A percentile compares a stretch with the other conserved stretches of the same genome.
Conservation (phyloP, 2,329 filamentous ascomycete genomes). For the Dactylellina drechsleri region DNA sequence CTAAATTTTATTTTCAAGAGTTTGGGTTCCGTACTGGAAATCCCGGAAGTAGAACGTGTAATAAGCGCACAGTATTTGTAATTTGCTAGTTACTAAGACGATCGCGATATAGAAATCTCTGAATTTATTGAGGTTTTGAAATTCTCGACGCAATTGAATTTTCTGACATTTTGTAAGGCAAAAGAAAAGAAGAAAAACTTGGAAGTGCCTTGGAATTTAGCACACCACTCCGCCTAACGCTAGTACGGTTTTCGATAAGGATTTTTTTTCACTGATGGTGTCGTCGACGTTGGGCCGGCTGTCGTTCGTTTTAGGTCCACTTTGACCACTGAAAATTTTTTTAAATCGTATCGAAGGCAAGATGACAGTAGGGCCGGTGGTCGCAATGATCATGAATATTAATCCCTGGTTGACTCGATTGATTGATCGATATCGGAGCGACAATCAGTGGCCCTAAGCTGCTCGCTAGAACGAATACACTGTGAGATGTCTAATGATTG, state of each 20-base stretch:
- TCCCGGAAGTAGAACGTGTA: constrained; percentile 34
- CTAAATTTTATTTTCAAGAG: not conserved
- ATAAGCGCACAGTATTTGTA: constrained; percentile 16
- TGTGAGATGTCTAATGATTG: constrained; percentile 14
- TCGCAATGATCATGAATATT: constrained; percentile 8
- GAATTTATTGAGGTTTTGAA: not conserved
- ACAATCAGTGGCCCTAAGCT: constrained; percentile 1
- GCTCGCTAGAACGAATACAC: not conserved
- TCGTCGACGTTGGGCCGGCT: not conserved
- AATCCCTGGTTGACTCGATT: not conserved
- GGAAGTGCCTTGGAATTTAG: constrained; percentile 44
- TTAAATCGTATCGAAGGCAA: constrained; percentile 5
- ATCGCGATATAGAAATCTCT: constrained; percentile 21
- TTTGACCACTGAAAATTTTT: constrained; percentile 20
- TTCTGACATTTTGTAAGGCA: not conserved
- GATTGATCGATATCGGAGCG: not conserved
- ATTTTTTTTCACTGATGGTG: constrained; percentile 30
- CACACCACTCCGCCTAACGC: constrained; percentile 20
- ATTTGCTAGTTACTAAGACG: constrained; percentile 13
- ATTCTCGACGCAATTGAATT: constrained; percentile 27
- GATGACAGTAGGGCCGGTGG: not conserved
- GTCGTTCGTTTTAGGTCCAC: constrained; percentile 24
- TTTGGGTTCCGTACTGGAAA: constrained; percentile 25
- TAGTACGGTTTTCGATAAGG: constrained; percentile 49
- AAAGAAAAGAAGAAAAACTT: constrained; percentile 6